Base-by-base conservation (phyloP, 305 asterid genomes). In the Solanum chacoense region DNA sequence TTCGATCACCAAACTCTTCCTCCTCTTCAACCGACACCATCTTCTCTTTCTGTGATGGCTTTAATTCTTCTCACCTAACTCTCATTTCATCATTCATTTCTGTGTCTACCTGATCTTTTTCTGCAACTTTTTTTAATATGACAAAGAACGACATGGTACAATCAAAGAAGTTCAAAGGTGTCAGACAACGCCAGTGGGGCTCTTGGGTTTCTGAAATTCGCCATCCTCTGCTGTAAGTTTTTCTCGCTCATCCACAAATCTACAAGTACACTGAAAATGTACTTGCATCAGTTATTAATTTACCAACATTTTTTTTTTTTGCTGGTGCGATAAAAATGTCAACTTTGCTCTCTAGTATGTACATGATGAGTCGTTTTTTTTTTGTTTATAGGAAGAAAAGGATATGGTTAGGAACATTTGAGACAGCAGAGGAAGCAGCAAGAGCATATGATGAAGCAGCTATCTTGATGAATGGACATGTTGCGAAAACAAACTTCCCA, bases 381-480 rank as follows among this genome's bases (percentile, higher is more conserved):
- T 29, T 28, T 81, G 26, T 28, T 16, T 80, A 73, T 87, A 96
- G 98, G 90, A 96, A 96, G 93, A 96, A 94, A 88, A 94, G 98
- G 93, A 94, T 96, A 40, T 96, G 98, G 98, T 91, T 96, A 59
- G 98, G 98, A 87, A 95, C 98, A 3, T 96, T 91, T 76, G 98
- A 94, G 93, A 94, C 98, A 18, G 98, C 98, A 3, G 97, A 95
- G 87, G 97, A 94, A 26, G 98, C 98, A 14, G 98, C 98, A 5
- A 92, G 91, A 84, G 98, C 98, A 2, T 96, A 96, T 29, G 98
- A 96, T 63, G 89, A 96, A 89, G 98, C 98, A 4, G 97, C 98
- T 2, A 40, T 96, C n/a, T 88, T 96, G 40, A 94, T 96, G 98
- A 96, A 90, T 65, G 98, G 98, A 8, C 96, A 94, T 22, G 94